Base-by-base conservation (phyloP, 2,329 filamentous ascomycete species). In the Dactylellina drechsleri region DNA sequence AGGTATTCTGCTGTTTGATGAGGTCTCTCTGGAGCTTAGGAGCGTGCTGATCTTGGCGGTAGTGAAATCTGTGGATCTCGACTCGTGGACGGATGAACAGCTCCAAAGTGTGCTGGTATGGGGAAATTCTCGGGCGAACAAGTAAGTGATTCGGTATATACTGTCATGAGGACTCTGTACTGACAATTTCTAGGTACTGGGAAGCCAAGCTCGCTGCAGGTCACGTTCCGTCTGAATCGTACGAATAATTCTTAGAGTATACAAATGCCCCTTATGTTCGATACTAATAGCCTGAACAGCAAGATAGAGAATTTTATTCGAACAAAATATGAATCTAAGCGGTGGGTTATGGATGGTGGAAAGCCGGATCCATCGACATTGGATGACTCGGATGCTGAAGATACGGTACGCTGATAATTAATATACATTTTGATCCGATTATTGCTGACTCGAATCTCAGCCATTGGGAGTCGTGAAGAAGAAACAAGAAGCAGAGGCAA, bases 271-370 rank as follows among this genome's bases (percentile, higher is more conserved):
- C 36, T 13, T 41, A 57, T 70, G 73, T 18, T 43, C n/a, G 20
- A 26, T 36, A 61, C 54, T 79, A 18, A 77, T 52, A 16, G 31
- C 13, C 28, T 13, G 15, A 16, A 43, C 74, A 87, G 86, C 78
- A 99, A 99, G 86, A 98, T 99, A 79, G 95, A 99, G 86, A 99
- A 98, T 85, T 99, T 99, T 81, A 98, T 99, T 80, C 90, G 95
- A 78, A 99, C 96, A 67, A 99, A 99, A 83, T 99, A 99, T 83
- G 95, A 99, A 82, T 91, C 95, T 64, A 98, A 97, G 87, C 87
- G 96, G 84, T 99, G 95, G 95, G 91, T 93, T n/a, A 98, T 98
- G 93, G 95, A 99, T 76, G 95, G 95, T 0, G 89, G 89, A 4
- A 94, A 96, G 81, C 96, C 96, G 4, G 93, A 98, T 81, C 95